Evolutionary conservation across 345 rosid genomes (phyloP).

Genomic region (Reutealis trisperma): DNA sequence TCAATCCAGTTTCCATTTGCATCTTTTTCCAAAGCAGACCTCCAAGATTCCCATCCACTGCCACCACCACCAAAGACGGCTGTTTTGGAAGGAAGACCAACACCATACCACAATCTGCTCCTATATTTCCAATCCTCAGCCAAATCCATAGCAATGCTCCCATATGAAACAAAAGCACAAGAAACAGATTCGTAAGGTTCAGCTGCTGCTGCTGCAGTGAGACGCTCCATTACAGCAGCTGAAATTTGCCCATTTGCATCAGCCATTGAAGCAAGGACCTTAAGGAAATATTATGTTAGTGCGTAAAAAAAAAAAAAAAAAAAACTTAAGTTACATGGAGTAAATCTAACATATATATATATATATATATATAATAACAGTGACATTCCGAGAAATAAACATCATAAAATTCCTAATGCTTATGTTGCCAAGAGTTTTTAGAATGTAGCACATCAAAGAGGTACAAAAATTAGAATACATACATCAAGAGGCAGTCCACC

Average conservation of each 20-base stretch:
- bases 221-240: constrained; percentile 87
- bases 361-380: constrained; percentile 17
- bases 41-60: constrained; percentile 90
- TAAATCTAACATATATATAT: constrained; percentile 10
- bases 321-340: not conserved
- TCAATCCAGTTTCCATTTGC: constrained; percentile 95
- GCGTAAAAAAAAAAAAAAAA: constrained; percentile 1
- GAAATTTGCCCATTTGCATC: constrained; percentile 96
- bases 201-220: constrained; percentile 94
- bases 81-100: constrained; percentile 71
- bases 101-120: constrained; percentile 96
- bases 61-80: constrained; percentile 86
- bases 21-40: constrained; percentile 83
- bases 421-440: not conserved
- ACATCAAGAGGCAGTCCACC: constrained; percentile 85
- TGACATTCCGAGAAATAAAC: constrained; percentile 12
- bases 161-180: constrained; percentile 97
- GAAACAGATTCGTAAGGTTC: constrained; percentile 98
- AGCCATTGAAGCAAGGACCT: constrained; percentile 99
- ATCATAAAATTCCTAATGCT: not conserved
- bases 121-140: constrained; percentile 98
- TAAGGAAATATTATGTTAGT: constrained; percentile 29
- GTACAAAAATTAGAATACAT: constrained; percentile 36
- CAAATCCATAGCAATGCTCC: constrained; percentile 90
- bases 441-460: not conserved